Conservation (phyloP, 768 basidiomycete genomes). For the Tylopilus cervinicoccineus region DNA sequence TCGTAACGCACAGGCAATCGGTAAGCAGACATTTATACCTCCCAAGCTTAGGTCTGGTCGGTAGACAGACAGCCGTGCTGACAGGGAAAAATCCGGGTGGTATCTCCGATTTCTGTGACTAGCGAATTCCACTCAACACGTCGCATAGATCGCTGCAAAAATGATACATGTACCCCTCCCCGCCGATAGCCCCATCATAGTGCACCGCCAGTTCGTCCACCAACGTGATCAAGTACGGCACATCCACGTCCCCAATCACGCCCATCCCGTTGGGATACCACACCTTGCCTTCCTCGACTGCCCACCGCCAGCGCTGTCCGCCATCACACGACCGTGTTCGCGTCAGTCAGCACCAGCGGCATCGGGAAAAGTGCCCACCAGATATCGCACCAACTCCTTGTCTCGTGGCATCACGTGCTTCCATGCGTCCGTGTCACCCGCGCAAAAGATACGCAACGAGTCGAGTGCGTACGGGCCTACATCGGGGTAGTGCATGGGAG, state of each 20-base stretch:
- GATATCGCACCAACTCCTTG: conserved; percentile 64
- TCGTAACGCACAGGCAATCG: too few species aligned
- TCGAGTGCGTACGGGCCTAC: conserved; percentile 71
- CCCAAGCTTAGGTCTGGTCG: too few species aligned
- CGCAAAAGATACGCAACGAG: conserved; percentile 70
- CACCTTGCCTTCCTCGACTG: conserved; percentile 44
- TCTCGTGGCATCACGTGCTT: conserved; percentile 57
- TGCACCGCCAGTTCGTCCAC: conserved; percentile 36
- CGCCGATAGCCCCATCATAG: conserved; percentile 22
- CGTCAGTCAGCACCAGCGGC: background rate
- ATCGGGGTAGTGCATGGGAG: conserved; percentile 58
- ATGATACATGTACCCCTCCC: conserved; percentile 24
- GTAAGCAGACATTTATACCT: too few species aligned
- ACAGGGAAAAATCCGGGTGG: too few species aligned
- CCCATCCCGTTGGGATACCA: conserved; percentile 47
- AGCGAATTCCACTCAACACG: background rate
- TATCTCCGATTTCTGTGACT: too few species aligned
- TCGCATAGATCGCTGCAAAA: conserved; percentile 23
- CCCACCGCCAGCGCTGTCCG: conserved; percentile 71
- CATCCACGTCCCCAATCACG: conserved; percentile 34
- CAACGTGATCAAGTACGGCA: conserved; percentile 37
- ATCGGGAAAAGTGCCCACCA: conserved; percentile 42
- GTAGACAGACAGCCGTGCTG: too few species aligned
- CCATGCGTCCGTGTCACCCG: conserved; percentile 45
- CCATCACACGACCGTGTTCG: background rate